Conservation (phyloP, 306 rosid genomes). For the Cucumis hystrix region DNA sequence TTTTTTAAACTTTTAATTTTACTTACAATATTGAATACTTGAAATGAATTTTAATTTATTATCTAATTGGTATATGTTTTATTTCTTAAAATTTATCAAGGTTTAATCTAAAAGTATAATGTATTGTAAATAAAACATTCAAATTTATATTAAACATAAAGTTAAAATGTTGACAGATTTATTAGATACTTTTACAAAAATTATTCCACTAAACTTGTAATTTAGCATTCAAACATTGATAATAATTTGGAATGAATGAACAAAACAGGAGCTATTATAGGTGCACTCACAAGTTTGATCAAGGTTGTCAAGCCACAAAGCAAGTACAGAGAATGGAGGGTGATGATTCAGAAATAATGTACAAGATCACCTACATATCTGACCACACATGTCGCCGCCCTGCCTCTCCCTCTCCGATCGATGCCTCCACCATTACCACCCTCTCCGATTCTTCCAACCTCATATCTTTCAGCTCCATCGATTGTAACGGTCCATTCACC, state of each 20-base stretch:
- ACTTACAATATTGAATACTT: too few species aligned
- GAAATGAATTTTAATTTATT: too few species aligned
- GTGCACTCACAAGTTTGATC: slow-evolving; percentile 55
- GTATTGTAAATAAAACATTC: too few species aligned
- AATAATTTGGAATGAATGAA: neutral
- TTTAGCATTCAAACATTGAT: neutral
- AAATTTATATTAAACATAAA: too few species aligned
- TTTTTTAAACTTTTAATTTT: too few species aligned
- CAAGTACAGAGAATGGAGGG: slow-evolving; percentile 49
- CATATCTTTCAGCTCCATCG: neutral
- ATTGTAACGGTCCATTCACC: neutral
- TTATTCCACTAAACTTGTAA: neutral
- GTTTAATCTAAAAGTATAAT: too few species aligned
- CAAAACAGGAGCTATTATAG: slow-evolving; percentile 57
- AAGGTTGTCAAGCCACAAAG: slow-evolving; percentile 51
- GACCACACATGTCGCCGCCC: slow-evolving; percentile 44
- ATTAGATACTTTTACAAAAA: too few species aligned
- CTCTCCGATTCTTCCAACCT: neutral
- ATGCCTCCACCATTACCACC: neutral
- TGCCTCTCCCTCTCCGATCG: neutral
- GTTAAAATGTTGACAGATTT: too few species aligned
- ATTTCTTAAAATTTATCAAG: too few species aligned
- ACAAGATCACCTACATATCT: slow-evolving; percentile 51
- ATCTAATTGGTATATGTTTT: too few species aligned
- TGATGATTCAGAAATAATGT: slow-evolving; percentile 19